These are phyloP conservation scores for Aspergillus ochraceoroseus DNA, from an alignment of 2,329 filamentous ascomycete species.

Conservation along the genomic window DNA sequence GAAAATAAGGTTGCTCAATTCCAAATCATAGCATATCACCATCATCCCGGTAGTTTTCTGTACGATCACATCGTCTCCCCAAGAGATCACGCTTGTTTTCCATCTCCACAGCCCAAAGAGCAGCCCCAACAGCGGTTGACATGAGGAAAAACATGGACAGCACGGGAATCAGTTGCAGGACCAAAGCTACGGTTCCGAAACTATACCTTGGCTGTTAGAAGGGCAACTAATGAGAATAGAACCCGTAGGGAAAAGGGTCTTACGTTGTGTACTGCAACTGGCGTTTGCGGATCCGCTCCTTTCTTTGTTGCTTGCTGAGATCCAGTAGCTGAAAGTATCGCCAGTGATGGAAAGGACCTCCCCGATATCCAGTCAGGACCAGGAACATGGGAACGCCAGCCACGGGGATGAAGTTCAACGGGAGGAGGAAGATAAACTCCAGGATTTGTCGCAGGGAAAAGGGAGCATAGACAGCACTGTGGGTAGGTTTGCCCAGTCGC, in stretches of 20 bases:
- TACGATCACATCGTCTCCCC: slow-evolving; percentile 22
- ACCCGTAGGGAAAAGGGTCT: slow-evolving; percentile 19
- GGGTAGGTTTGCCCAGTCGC: slow-evolving; percentile 76
- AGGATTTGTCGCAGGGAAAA: slow-evolving; percentile 88
- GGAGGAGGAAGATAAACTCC: slow-evolving; percentile 72
- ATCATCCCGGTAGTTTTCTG: slow-evolving; percentile 33
- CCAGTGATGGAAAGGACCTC: slow-evolving; percentile 85
- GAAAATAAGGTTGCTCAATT: neutral
- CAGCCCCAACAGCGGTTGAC: slow-evolving; percentile 77
- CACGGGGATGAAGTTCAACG: slow-evolving; percentile 81
- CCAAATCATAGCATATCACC: slow-evolving; percentile 27
- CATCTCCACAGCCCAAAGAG: slow-evolving; percentile 76
- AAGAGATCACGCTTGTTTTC: slow-evolving; percentile 54
- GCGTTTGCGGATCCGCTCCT: slow-evolving; percentile 61
- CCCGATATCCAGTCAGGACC: slow-evolving; percentile 76
- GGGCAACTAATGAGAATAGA: neutral
- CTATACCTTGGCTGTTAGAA: slow-evolving; percentile 30
- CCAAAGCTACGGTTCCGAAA: slow-evolving; percentile 79
- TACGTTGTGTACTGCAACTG: slow-evolving; percentile 82
- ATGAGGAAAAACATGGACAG: slow-evolving; percentile 92
- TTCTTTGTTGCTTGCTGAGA: slow-evolving; percentile 67
- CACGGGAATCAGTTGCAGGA: slow-evolving; percentile 80
- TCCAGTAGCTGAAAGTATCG: slow-evolving; percentile 80
- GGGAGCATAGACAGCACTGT: slow-evolving; percentile 71
- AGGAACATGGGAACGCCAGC: slow-evolving; percentile 82